These are phyloP conservation scores for Pythium aristosporum DNA, from an alignment of 352 stramenopile species.

Conservation along the genomic window DNA sequence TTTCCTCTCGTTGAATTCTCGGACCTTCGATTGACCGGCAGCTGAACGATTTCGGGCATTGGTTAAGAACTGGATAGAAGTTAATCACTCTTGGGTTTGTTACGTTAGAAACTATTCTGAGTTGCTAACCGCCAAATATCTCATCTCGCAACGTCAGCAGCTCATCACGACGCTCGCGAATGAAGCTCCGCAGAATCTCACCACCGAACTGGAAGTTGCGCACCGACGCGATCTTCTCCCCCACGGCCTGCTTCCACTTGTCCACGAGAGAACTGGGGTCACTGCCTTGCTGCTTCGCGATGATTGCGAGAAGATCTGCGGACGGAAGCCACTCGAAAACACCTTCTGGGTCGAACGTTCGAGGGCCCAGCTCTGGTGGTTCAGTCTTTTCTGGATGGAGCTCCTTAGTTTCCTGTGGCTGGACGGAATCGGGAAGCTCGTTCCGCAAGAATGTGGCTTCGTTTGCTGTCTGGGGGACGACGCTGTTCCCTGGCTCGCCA, in stretches of 20 bases:
- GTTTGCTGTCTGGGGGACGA: conserved; percentile 6
- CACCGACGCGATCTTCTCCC: conserved; percentile 45
- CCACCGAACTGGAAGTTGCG: conserved; percentile 62
- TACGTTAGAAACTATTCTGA: not conserved
- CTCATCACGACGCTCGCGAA: conserved; percentile 57
- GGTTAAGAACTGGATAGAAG: conserved; percentile 7
- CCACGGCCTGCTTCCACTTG: conserved; percentile 46
- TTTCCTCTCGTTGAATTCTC: conserved; percentile 12
- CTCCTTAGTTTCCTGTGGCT: not conserved
- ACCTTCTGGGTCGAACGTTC: conserved; percentile 39
- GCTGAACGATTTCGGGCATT: conserved; percentile 10
- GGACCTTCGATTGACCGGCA: conserved; percentile 6
- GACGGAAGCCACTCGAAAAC: conserved; percentile 68
- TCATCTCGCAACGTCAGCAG: conserved; percentile 50
- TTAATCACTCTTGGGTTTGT: not conserved
- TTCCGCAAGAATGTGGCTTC: not conserved
- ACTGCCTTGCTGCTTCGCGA: conserved; percentile 1
- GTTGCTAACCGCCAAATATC: conserved; percentile 37
- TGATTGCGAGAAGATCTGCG: conserved; percentile 24
- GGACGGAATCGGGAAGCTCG: not conserved
- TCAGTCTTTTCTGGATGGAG: not conserved
- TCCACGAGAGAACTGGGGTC: conserved; percentile 21
- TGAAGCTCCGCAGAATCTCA: conserved; percentile 52
- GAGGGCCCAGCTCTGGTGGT: conserved; percentile 1
- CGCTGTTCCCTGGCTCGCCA: not conserved